Conservation (phyloP, 805 yeast species). For the Ogataea chonburiensis region DNA sequence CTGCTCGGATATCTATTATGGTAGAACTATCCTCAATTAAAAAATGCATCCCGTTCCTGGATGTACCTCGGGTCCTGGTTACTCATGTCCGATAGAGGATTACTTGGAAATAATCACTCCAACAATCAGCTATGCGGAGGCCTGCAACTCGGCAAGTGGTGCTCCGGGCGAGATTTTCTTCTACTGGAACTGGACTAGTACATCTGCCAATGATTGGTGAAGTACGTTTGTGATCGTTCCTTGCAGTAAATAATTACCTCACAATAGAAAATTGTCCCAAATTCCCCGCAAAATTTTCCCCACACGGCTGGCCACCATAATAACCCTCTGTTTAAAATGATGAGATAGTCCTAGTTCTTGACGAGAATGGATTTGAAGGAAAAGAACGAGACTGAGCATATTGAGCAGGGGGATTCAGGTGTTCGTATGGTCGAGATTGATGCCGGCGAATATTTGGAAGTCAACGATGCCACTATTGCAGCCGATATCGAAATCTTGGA, state of each 20-base stretch:
- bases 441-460: slow-evolving; percentile 15
- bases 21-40: slow-evolving; percentile 49
- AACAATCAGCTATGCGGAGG: slow-evolving; percentile 1
- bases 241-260: too few species aligned
- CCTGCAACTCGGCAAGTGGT: slow-evolving; percentile 1
- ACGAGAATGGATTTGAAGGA: neutral
- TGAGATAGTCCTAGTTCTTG: too few species aligned
- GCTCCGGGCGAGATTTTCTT: slow-evolving; percentile 6
- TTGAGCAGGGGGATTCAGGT: slow-evolving; percentile 5
- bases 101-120: slow-evolving; percentile 30
- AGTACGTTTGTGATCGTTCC: neutral
- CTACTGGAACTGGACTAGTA: slow-evolving; percentile 12
- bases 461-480: slow-evolving; percentile 10
- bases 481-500: slow-evolving; percentile 9
- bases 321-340: too few species aligned
- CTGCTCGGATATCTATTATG: slow-evolving; percentile 37
- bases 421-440: slow-evolving; percentile 12
- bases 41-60: slow-evolving; percentile 49
- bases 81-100: slow-evolving; percentile 40
- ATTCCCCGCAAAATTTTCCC: neutral
- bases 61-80: slow-evolving; percentile 55
- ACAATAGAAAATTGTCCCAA: too few species aligned
- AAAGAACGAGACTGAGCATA: slow-evolving; percentile 11
- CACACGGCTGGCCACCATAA: too few species aligned
- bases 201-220: slow-evolving; percentile 1